Base-by-base conservation (phyloP, 768 basidiomycete genomes). In the Kondoa subrosea region DNA sequence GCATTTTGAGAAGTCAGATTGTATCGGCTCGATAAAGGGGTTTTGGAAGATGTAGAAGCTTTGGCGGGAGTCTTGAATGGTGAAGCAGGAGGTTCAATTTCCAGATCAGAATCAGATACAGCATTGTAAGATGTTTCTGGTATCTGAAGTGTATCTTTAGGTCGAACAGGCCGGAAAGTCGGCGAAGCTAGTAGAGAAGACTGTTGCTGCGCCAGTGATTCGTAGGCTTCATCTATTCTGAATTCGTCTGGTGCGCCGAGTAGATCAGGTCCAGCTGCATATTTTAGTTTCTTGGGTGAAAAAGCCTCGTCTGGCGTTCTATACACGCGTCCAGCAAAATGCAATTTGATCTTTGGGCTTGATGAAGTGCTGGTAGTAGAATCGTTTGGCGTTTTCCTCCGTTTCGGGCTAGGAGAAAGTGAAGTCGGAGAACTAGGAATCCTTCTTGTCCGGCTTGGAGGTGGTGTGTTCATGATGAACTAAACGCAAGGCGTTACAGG, bases 261-360 rank as follows among this genome's bases (percentile, higher is more conserved):
- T 2, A 60, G 56, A 16, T 62, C 33, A 1, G 32, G 26, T 4
- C 29, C 40, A 3, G 50, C 27, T 2, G 68, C 56, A 40, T 69
- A 69, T 34, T 59, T 40, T 15, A 29, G 26, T n/a, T 66, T 64
- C 14, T 17, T 29, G 26, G 34, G 25, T 25, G 65, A 56, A 17
- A 65, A 27, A 4, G 64, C 32, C 33, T 30, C n/a, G 12, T 29
- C 14, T 27, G 57, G 56, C 3, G 65, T 56, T 2, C 68, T 50
- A 34, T 69, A 69, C 26, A 69, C 68, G 30, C 68, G 68, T 25
- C 65, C 65, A 32, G 57, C 31, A 57, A 69, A 69, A 31, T 69
- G 68, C 1, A 69, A 57, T 58, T 69, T 69, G 65, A 69, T 40
- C 27, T 32, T 68, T 25, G 58, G 58, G 21, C 40, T 50, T 8